Base-by-base conservation (phyloP, 2,329 filamentous ascomycete species). In the Calonectria multiphialidica region DNA sequence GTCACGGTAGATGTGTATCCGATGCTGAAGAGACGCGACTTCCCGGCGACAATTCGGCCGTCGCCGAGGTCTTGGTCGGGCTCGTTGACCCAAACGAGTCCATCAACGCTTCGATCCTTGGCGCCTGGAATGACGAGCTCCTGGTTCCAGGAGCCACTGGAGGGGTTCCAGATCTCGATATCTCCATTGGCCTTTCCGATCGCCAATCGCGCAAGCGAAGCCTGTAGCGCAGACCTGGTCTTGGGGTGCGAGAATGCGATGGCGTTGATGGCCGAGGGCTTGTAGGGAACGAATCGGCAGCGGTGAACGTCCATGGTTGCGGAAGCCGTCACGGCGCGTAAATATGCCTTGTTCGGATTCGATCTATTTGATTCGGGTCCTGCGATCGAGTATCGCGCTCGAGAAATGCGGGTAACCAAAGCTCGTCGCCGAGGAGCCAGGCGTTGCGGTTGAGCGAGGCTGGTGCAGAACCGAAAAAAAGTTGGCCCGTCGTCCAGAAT, bases 151-250 rank as follows among this genome's bases (percentile, higher is more conserved):
- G 89, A 87, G 18, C 94, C 95, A 75, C 90, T 91, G 66, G 92
- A 86, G 3, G 96, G 95, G 83, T 98, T 98, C 97, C 97, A 99
- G 76, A 99, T 95, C 85, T 99, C 97, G 78, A 99, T 97, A 81
- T 98, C 95, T 78, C 97, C 97, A 82, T 98, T 98, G 71, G 95
- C 94, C 76, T 97, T 93, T 72, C 97, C 97, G 79, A 99, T 90
- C 2, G 97, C 97, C 67, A 98, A 90, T 77, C 95, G 92, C 89
- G 91, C 73, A 88, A 90, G 25, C 89, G 88, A 78, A 84, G 89
- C 78, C 82, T 87, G 82, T 83, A 81, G 86, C 75, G 85, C 83
- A 72, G 88, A 85, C 76, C 84, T 84, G 64, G 85, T 75, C 72
- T 84, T 87, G 23, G 93, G 88, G 82, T 98, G 94, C 7, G 97